Evolutionary conservation across 805 yeast species (phyloP).

Genomic region (Hanseniaspora jakobsenii): DNA sequence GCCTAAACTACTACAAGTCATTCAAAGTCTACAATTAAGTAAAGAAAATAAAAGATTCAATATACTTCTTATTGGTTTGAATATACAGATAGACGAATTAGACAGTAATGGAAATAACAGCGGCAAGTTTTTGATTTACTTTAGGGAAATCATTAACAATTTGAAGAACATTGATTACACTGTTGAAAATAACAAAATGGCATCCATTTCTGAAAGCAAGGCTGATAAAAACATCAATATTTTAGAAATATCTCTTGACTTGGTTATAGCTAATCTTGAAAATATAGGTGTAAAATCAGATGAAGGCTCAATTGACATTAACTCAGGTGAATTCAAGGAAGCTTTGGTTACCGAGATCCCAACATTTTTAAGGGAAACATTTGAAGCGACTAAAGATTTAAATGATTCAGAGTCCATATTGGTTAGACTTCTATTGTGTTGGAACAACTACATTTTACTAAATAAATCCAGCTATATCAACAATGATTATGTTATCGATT

Average conservation of each 20-base stretch:
- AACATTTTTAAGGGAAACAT: constrained; percentile 18
- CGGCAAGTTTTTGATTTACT: constrained; percentile 17
- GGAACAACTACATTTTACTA: constrained; percentile 64
- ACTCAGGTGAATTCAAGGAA: constrained; percentile 7
- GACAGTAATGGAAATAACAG: constrained; percentile 22
- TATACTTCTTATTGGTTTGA: constrained; percentile 23
- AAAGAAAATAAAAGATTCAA: constrained; percentile 7
- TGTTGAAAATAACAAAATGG: constrained; percentile 21
- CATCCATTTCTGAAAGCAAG: constrained; percentile 32
- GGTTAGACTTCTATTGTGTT: constrained; percentile 35
- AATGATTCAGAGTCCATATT: not conserved
- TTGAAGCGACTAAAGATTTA: constrained; percentile 18
- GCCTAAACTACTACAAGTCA: constrained; percentile 4
- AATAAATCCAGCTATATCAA: not conserved
- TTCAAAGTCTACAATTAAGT: constrained; percentile 2
- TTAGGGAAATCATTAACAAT: constrained; percentile 19
- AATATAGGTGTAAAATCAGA: constrained; percentile 29
- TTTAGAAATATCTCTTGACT: constrained; percentile 59
- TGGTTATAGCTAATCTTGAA: constrained; percentile 66
- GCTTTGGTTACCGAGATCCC: constrained; percentile 13
- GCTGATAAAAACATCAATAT: constrained; percentile 41
- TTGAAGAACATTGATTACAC: not conserved
- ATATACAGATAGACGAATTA: constrained; percentile 24
- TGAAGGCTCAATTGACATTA: constrained; percentile 16
- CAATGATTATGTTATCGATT: not conserved